Conservation (phyloP, 176 grass and related monocot genomes). For the Eragrostis curvula region DNA sequence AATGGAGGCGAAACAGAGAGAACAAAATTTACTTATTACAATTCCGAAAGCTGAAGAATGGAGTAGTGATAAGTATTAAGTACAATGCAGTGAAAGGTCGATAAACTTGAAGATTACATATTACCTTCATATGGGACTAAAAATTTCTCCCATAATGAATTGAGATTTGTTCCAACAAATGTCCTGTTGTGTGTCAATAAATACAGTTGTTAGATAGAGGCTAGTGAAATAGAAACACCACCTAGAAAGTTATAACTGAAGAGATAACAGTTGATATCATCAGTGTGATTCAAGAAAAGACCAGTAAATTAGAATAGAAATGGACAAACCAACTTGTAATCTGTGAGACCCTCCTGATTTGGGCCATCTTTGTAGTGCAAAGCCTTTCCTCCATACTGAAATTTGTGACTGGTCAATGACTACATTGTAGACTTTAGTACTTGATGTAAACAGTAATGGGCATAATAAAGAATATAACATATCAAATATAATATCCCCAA, state of each 20-base stretch:
- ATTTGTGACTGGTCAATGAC: slow-evolving; percentile 28
- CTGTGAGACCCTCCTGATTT: slow-evolving; percentile 72
- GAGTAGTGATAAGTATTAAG: slow-evolving; percentile 20
- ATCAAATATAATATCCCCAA: too few species aligned
- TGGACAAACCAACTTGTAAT: slow-evolving; percentile 70
- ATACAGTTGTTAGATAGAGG: background rate
- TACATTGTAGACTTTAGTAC: background rate
- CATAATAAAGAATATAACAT: too few species aligned
- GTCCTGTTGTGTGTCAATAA: slow-evolving; percentile 62
- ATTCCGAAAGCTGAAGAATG: background rate
- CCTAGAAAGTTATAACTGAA: background rate
- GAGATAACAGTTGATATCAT: too few species aligned
- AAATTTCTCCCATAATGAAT: slow-evolving; percentile 84
- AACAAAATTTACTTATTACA: background rate
- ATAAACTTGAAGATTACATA: background rate
- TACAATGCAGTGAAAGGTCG: background rate
- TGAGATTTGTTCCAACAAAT: slow-evolving; percentile 97
- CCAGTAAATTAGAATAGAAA: background rate
- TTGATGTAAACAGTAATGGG: too few species aligned
- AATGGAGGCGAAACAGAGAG: background rate
- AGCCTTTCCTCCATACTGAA: slow-evolving; percentile 78
- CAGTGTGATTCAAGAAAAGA: background rate
- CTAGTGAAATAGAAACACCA: background rate
- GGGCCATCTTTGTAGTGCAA: slow-evolving; percentile 50
- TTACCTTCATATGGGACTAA: slow-evolving; percentile 79